phyloP scores from a whole-genome alignment of 768 basidiomycete genomes.

The Tulasnella calospora region DNA sequence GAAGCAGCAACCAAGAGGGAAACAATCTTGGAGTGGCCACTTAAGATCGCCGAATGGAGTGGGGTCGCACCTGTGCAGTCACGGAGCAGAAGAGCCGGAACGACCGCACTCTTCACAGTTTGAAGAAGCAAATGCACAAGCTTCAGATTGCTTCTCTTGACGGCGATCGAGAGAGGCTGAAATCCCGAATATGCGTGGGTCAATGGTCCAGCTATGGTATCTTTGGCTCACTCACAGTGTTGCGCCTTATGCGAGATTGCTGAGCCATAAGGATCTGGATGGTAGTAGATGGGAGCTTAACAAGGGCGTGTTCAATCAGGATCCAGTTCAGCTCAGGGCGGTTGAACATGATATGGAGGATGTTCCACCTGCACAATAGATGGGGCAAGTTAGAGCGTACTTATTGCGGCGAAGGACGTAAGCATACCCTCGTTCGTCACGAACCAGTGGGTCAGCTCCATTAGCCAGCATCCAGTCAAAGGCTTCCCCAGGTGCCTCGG shows the following conservation, averaged over 20 bases:
- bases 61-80: slow-evolving; percentile 51
- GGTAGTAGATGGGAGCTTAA: slow-evolving; percentile 46
- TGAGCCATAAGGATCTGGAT: slow-evolving; percentile 45
- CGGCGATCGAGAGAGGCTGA: slow-evolving; percentile 38
- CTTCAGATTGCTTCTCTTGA: slow-evolving; percentile 37
- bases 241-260: slow-evolving; percentile 44
- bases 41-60: slow-evolving; percentile 47
- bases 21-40: slow-evolving; percentile 39
- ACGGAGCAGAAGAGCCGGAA: slow-evolving; percentile 37
- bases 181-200: neutral
- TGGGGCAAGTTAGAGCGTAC: neutral
- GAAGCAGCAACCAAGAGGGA: slow-evolving; percentile 39
- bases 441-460: slow-evolving; percentile 44
- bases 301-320: neutral
- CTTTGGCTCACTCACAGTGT: slow-evolving; percentile 43
- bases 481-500: neutral
- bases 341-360: neutral
- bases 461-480: slow-evolving; percentile 51
- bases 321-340: neutral
- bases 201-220: neutral
- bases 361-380: neutral
- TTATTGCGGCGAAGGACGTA: neutral
- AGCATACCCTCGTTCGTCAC: slow-evolving; percentile 46
- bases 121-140: slow-evolving; percentile 37
- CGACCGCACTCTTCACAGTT: slow-evolving; percentile 1